A percentile compares a stretch with the other conserved stretches of the same genome.
Evolutionary conservation across 2,329 filamentous ascomycete species (phyloP).

Genomic region (Paecilomyces formosus): DNA sequence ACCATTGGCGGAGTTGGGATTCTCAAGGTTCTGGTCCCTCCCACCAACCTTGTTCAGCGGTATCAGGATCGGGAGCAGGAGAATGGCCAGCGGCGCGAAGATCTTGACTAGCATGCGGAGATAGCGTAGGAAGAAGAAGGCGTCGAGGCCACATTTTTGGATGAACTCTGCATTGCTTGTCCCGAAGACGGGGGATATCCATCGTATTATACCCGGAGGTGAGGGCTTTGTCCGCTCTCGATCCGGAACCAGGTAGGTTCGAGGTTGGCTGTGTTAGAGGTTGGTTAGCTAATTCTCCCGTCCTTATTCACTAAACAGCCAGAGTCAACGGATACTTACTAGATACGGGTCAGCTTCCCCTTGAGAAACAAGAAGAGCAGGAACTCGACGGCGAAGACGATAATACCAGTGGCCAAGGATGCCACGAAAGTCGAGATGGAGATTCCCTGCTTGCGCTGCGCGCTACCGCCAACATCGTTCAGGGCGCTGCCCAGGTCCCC

Average conservation of each 20-base stretch:
- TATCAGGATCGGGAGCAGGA: constrained; percentile 78
- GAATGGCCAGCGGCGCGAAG: constrained; percentile 70
- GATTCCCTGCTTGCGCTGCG: constrained; percentile 28
- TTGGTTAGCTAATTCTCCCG: constrained; percentile 3
- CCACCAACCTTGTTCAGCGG: constrained; percentile 76
- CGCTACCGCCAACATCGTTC: constrained; percentile 27
- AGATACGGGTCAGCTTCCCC: constrained; percentile 73
- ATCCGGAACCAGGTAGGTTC: constrained; percentile 80
- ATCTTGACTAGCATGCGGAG: constrained; percentile 80
- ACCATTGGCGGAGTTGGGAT: constrained; percentile 22
- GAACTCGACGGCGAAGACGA: constrained; percentile 57
- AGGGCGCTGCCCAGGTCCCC: constrained; percentile 25
- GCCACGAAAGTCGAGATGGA: constrained; percentile 52
- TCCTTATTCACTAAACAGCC: neutral
- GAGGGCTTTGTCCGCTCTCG: constrained; percentile 74
- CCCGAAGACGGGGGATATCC: constrained; percentile 54
- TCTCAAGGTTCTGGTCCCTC: constrained; percentile 49
- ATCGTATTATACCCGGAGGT: constrained; percentile 49
- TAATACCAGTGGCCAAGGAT: constrained; percentile 54
- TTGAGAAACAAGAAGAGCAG: constrained; percentile 68
- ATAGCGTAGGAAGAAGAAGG: constrained; percentile 95
- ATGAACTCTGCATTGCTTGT: constrained; percentile 77
- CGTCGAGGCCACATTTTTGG: constrained; percentile 89
- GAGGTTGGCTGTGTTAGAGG: constrained; percentile 55
- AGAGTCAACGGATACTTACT: constrained; percentile 46